Percentiles rank a stretch among this genome's conserved stretches.
These are phyloP conservation scores for Dothiorella sarmentorum DNA, from an alignment of 2,329 filamentous ascomycete genomes.

Conservation along the genomic window DNA sequence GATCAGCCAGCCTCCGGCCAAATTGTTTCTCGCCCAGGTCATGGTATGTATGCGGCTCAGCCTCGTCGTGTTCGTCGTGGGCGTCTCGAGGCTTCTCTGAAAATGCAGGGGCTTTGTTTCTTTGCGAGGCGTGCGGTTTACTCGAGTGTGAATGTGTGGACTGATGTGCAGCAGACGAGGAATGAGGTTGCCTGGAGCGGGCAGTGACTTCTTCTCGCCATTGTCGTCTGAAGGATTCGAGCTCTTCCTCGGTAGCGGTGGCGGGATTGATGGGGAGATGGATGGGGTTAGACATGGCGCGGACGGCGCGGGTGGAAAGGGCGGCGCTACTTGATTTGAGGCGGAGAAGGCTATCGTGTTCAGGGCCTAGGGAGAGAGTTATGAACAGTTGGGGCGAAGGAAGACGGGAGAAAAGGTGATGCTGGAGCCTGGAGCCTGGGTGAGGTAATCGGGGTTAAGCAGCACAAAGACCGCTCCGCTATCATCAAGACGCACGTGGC, in stretches of 20 bases:
- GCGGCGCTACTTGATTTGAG: not conserved
- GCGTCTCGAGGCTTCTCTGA: conserved; percentile 21
- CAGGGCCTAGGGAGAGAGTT: not conserved
- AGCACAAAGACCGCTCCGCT: not conserved
- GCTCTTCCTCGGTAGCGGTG: conserved; percentile 55
- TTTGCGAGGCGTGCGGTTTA: conserved; percentile 21
- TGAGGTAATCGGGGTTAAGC: conserved; percentile 2
- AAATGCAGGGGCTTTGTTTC: conserved; percentile 25
- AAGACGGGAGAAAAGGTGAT: not conserved
- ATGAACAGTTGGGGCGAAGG: not conserved
- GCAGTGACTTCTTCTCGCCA: conserved; percentile 78
- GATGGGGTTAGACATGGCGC: not conserved
- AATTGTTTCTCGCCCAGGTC: conserved; percentile 47
- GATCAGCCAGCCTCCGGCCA: conserved; percentile 42
- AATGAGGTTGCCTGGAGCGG: conserved; percentile 31
- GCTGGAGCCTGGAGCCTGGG: too few relatives aligned
- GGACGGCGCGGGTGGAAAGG: not conserved
- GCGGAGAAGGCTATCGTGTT: not conserved
- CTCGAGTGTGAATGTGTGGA: conserved; percentile 19
- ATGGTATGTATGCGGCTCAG: conserved; percentile 41
- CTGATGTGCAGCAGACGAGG: conserved; percentile 20
- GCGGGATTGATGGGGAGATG: conserved; percentile 1
- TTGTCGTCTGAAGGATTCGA: conserved; percentile 80
- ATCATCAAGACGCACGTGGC: conserved; percentile 1
- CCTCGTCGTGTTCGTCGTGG: conserved; percentile 32